A percentile compares a stretch with the other conserved stretches of the same genome.
Conservation (phyloP, 2,329 filamentous ascomycete species). For the Penicillium sp. region DNA sequence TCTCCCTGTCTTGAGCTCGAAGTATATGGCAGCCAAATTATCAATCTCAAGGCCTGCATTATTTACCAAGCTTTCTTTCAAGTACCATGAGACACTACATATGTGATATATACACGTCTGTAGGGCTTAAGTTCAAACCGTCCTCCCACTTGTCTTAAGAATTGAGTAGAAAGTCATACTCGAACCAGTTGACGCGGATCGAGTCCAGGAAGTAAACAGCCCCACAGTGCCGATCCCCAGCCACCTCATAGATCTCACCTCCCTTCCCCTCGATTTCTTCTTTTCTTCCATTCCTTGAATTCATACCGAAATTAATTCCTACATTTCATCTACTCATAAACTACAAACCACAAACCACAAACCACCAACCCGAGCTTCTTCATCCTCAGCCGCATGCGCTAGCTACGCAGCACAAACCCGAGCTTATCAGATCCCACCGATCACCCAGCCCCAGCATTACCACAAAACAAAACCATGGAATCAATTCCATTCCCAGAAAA, state of each 20-base stretch:
- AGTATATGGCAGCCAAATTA: too few species aligned
- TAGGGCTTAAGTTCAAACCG: background rate
- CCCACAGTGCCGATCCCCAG: slow-evolving; percentile 4
- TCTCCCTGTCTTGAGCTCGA: too few species aligned
- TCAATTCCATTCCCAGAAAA: background rate
- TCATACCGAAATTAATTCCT: background rate
- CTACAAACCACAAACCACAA: too few species aligned
- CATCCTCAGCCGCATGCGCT: background rate
- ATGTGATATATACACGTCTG: background rate
- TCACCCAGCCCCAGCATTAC: background rate
- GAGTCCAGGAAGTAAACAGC: background rate
- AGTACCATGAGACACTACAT: background rate
- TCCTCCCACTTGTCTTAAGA: background rate
- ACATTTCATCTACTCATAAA: background rate
- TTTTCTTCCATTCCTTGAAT: background rate
- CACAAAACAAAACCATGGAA: background rate
- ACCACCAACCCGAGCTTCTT: background rate
- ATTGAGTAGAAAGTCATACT: background rate
- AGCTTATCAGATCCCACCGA: slow-evolving; percentile 2
- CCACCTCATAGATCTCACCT: background rate
- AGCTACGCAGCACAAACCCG: background rate
- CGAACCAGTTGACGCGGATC: background rate
- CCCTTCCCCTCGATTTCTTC: background rate
- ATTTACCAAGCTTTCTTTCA: background rate
- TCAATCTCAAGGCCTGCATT: too few species aligned